Evolutionary conservation across 768 basidiomycete genomes (phyloP).

Genomic region (Tricholoma bakamatsutake): DNA sequence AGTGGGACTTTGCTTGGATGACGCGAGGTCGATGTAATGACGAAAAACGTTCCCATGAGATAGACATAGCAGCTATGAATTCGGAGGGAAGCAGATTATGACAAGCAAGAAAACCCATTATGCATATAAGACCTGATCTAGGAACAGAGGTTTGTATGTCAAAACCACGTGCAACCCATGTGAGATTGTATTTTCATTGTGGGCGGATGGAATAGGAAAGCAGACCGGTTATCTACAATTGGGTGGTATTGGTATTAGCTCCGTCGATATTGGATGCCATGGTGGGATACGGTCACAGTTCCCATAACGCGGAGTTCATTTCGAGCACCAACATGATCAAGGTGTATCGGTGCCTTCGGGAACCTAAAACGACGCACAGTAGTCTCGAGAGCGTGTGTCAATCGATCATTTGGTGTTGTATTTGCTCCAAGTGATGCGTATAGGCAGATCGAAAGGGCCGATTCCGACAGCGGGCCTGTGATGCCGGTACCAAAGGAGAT

Average conservation of each 20-base stretch:
- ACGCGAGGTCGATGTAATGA: slow-evolving; percentile 9
- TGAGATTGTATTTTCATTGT: slow-evolving; percentile 1
- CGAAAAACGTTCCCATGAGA: slow-evolving; percentile 11
- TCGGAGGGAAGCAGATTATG: slow-evolving; percentile 7
- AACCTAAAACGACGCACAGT: slow-evolving; percentile 1
- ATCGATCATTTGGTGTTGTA: slow-evolving; percentile 6
- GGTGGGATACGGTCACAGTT: not conserved
- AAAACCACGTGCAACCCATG: slow-evolving; percentile 13
- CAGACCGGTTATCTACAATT: not conserved
- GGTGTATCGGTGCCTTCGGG: slow-evolving; percentile 1
- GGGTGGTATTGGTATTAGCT: not conserved
- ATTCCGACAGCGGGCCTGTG: not conserved
- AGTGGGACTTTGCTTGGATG: slow-evolving; percentile 5
- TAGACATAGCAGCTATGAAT: slow-evolving; percentile 4
- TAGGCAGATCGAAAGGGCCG: not conserved
- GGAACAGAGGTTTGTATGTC: not conserved
- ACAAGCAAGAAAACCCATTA: slow-evolving; percentile 1
- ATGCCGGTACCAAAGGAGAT: not conserved
- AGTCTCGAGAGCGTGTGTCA: slow-evolving; percentile 2
- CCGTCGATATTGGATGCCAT: not conserved
- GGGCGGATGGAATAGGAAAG: not conserved
- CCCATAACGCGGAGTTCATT: slow-evolving; percentile 1
- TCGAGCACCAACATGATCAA: slow-evolving; percentile 4
- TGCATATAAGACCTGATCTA: not conserved
- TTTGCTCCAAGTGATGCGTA: not conserved